A percentile compares a stretch with the other conserved stretches of the same genome.
Conservation (phyloP, 129 eudicot species). For the Arctium minus region DNA sequence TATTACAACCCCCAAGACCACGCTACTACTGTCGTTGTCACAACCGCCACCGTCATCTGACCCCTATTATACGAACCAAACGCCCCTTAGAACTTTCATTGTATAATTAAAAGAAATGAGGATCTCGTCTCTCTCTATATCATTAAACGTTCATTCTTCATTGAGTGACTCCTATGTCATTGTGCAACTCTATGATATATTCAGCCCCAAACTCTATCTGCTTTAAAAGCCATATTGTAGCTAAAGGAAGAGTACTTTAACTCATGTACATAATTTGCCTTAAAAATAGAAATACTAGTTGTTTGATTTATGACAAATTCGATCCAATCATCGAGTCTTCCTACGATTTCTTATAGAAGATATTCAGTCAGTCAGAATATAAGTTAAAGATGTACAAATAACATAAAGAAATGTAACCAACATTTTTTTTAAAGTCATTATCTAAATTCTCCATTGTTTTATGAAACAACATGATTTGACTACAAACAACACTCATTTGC, state of each 20-base stretch:
- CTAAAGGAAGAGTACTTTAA: neutral
- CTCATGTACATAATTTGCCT: neutral
- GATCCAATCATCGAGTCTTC: too few species aligned
- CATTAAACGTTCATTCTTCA: neutral
- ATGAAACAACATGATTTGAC: neutral
- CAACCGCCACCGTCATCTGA: too few species aligned
- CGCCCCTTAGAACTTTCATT: neutral
- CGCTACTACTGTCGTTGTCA: too few species aligned
- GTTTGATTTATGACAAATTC: too few species aligned
- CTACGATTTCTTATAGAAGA: too few species aligned
- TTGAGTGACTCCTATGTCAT: neutral
- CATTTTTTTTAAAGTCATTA: neutral
- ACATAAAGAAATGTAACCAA: too few species aligned
- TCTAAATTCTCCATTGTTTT: neutral
- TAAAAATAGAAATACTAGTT: neutral
- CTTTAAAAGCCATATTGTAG: neutral
- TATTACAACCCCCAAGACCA: too few species aligned
- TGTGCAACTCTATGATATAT: neutral
- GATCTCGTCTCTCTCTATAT: too few species aligned
- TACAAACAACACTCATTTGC: slow-evolving; percentile 14
- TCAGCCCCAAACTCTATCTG: neutral
- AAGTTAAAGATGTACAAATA: too few species aligned
- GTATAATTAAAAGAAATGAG: neutral
- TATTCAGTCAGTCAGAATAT: too few species aligned
- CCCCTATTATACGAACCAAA: too few species aligned